A percentile compares a stretch with the other conserved stretches of the same genome.
Evolutionary conservation across 2,329 filamentous ascomycete species (phyloP).

Genomic region (Sporothrix inflata): DNA sequence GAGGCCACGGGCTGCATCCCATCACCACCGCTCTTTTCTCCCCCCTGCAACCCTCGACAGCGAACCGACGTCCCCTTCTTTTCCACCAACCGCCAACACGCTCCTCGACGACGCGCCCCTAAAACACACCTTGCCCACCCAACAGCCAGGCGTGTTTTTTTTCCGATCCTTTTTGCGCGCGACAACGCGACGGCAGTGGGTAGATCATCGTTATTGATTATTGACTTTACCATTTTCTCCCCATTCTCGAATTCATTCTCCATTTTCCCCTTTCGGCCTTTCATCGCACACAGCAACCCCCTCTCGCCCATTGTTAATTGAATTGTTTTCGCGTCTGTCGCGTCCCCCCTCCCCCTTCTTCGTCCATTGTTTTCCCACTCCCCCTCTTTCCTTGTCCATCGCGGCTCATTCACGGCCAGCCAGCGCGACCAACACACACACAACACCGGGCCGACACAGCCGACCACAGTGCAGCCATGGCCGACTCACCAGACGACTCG

Average conservation of each 20-base stretch:
- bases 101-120: conserved; percentile 16
- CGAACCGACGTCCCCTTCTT: not conserved
- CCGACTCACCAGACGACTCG: conserved; percentile 25
- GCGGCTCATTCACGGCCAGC: not conserved
- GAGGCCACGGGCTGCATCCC: conserved; percentile 23
- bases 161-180: not conserved
- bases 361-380: not conserved
- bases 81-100: conserved; percentile 4
- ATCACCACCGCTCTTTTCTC: conserved; percentile 18
- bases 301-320: conserved; percentile 11
- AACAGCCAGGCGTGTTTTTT: conserved; percentile 20
- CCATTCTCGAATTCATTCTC: conserved; percentile 1
- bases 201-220: conserved; percentile 12
- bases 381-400: not conserved
- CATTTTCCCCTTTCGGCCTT: not conserved
- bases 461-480: conserved; percentile 15
- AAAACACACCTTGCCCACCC: conserved; percentile 12
- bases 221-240: not conserved
- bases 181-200: conserved; percentile 12
- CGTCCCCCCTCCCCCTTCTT: not conserved
- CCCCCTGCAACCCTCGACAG: conserved; percentile 16
- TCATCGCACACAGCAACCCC: not conserved
- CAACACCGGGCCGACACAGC: not conserved
- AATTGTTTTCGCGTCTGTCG: conserved; percentile 17
- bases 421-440: not conserved